Evolutionary conservation across 305 asterid genomes (phyloP), one percentile per base, ranked within the genome.

Genomic region (Fraxinus velutina): DNA sequence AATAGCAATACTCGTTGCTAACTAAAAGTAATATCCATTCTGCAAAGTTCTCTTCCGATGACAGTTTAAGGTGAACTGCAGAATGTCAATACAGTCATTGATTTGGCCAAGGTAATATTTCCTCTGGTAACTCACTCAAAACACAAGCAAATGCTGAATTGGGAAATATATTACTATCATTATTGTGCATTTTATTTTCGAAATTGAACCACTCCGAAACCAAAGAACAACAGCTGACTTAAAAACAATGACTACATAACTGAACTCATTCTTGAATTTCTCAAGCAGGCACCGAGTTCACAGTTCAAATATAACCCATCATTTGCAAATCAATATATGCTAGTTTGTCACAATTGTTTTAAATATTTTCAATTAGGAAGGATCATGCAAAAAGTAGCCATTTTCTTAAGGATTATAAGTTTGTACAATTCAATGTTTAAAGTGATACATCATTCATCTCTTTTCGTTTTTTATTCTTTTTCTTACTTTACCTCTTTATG

Each of bases 401-500:
- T 5, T 66, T 0, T 50, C 37, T 39, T 15, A 29, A 57, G 57
- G 29, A 50, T 2, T 8, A 72, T 76, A 36, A 36, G 78, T 9
- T 0, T 9, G 15, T 12, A 21, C 36, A 34, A 44, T 15, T 3
- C 21, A 30, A 79, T 9, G n/a, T 42, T 79, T 27, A 79, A 77
- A 32, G 33, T 22, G 19, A 17, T 60, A 7, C 79, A 19, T 57
- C 68, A 57, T 55, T 36, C 64, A 50, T 1, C 21, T 3, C 78
- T 24, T 83, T 71, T 24, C 37, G n/a, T 32, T 39, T 12, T 21
- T 33, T 34, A 47, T 15, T 76, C 17, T 73, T 15, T 9, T 79
- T 39, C 29, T 33, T 47, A 57, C 34, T 24, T 36, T 88, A 95
- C 99, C 97, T 93, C 96, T 84, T 88, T 88, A 87, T 92, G 91